phyloP scores from a whole-genome alignment of 352 stramenopile species.

The Globisporangium irregulare region DNA sequence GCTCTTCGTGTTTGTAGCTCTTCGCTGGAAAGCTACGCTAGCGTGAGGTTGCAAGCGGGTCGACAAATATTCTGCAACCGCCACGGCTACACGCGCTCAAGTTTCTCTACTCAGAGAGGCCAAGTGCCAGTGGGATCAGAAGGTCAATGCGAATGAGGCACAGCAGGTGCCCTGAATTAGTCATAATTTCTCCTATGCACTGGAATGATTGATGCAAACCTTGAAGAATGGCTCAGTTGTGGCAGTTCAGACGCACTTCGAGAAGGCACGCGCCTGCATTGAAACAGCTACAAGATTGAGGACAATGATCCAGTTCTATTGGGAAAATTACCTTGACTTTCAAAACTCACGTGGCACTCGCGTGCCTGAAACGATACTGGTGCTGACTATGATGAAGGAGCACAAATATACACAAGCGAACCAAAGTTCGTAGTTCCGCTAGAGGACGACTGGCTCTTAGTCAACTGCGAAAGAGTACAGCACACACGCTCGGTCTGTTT shows the following conservation, averaged over 20 bases:
- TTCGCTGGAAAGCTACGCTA: background rate
- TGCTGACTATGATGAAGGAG: background rate
- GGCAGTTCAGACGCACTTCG: background rate
- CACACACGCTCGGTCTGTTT: background rate
- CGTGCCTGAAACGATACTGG: background rate
- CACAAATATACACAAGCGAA: background rate
- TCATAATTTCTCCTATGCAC: background rate
- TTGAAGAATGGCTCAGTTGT: background rate
- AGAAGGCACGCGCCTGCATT: background rate
- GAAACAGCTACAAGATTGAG: background rate
- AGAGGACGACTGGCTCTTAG: background rate
- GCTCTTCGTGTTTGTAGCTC: background rate
- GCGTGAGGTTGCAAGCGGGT: background rate
- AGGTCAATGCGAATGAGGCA: background rate
- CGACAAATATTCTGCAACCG: background rate
- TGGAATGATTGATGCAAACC: background rate
- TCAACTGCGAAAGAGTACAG: background rate
- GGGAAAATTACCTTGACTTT: constrained; percentile 1
- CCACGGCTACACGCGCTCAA: no score
- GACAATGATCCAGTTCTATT: constrained; percentile 2
- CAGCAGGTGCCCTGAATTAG: background rate
- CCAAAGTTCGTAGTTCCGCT: background rate
- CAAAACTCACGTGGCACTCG: background rate
- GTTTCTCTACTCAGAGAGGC: background rate
- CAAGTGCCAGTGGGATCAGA: background rate